phyloP scores from a whole-genome alignment of 495 filamentous ascomycete genomes.

The Pseudotulostoma volvatum region DNA sequence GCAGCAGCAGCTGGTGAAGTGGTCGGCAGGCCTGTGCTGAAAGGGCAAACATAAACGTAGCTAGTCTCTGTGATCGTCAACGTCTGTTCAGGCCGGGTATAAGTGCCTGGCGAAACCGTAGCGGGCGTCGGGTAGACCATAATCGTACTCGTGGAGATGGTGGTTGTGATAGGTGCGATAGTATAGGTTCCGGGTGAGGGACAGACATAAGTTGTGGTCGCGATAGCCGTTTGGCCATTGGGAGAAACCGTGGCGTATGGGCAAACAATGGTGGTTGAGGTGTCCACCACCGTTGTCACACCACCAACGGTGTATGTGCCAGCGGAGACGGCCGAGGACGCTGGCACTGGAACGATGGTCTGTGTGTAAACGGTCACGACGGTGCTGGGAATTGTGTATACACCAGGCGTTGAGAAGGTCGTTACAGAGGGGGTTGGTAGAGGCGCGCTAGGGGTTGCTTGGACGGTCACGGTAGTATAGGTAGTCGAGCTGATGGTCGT shows the following conservation, averaged over 20 bases:
- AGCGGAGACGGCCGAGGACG: constrained; percentile 42
- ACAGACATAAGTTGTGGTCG: constrained; percentile 62
- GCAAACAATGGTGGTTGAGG: constrained; percentile 54
- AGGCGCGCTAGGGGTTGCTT: constrained; percentile 6
- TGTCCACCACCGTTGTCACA: constrained; percentile 58
- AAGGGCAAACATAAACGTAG: constrained; percentile 60
- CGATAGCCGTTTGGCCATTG: constrained; percentile 43
- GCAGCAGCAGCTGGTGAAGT: constrained; percentile 6
- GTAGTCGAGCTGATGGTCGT: constrained; percentile 27
- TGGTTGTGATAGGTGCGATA: constrained; percentile 53
- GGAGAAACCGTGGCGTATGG: constrained; percentile 54
- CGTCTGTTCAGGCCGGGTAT: constrained; percentile 49
- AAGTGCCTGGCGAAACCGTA: constrained; percentile 52
- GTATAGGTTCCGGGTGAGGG: constrained; percentile 67
- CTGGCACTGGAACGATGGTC: constrained; percentile 50
- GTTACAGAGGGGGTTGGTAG: constrained; percentile 3
- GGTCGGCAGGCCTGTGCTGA: constrained; percentile 26
- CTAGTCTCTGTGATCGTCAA: constrained; percentile 53
- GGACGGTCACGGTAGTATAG: constrained; percentile 25
- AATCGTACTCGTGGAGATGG: constrained; percentile 35
- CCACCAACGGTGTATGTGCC: constrained; percentile 60
- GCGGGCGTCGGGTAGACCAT: constrained; percentile 50
- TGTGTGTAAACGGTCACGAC: constrained; percentile 50
- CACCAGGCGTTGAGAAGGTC: constrained; percentile 53
- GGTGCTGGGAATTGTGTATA: constrained; percentile 65